Evolutionary conservation across 2,329 filamentous ascomycete genomes (phyloP), one percentile per base, ranked within the genome.

Genomic region (Aspergillus aculeatinus): DNA sequence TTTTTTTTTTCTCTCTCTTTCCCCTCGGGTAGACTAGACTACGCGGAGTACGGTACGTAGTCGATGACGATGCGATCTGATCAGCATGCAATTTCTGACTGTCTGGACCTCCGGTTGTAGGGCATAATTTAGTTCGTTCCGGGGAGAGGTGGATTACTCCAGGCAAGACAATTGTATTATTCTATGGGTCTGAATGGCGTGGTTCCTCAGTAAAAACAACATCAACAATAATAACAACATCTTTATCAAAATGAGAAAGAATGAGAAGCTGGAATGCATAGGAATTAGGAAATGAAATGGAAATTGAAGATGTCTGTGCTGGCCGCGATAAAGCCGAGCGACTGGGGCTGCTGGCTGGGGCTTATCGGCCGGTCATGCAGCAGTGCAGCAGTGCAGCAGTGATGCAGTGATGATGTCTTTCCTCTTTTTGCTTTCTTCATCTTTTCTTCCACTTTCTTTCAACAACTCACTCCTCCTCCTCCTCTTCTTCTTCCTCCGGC

Each of bases 401-500:
- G 55, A 61, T 61, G 59, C 55, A 51, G 58, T 59, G 29, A 23
- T 35, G 33, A 47, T 35, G 33, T 35, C 33, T 35, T 35, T 16
- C 33, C 14, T 35, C 14, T 35, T 59, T 44, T 54, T 50, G 48
- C 49, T 25, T 16, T 51, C 47, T 27, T 42, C 54, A 52, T 55
- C 47, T 60, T 55, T 60, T 55, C 49, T 60, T 42, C 50, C 25
- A 49, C 29, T 44, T 51, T 55, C 48, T 23, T 48, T 44, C 31
- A 50, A 35, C 33, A 35, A 16, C 33, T 35, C 33, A 16, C 33
- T 35, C 23, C 3, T 23, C 23, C 4, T 23, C 23, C 1, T 23
- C 23, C 0, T 23, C 23, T 23, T 23, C 23, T 23, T 23, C 23
- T 23, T 23, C 23, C 23, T 23, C 23, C 9, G 9, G 31, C 31